These are phyloP conservation scores for Ascochyta clinopodiicola DNA, from an alignment of 2,329 filamentous ascomycete genomes.

Conservation along the genomic window DNA sequence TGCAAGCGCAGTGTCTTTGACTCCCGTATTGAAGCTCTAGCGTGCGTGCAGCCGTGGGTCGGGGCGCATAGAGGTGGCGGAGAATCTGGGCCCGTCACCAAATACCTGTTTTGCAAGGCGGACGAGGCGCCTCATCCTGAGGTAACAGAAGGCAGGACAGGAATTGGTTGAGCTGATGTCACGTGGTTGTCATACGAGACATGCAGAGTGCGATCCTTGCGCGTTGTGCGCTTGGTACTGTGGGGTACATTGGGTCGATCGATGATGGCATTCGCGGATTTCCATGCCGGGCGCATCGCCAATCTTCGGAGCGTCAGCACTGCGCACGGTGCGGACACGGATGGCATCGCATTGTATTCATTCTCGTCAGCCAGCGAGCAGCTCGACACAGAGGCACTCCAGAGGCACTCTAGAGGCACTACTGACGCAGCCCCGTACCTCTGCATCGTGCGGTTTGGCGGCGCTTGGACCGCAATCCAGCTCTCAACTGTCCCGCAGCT, in stretches of 20 bases:
- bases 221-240: slow-evolving; percentile 13
- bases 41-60: slow-evolving; percentile 5
- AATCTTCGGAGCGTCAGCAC: not conserved
- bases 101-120: slow-evolving; percentile 19
- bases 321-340: not conserved
- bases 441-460: slow-evolving; percentile 14
- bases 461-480: slow-evolving; percentile 14
- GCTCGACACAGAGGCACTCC: not conserved
- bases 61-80: not conserved
- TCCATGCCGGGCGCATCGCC: slow-evolving; percentile 11
- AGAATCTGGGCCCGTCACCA: not conserved
- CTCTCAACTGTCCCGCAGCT: slow-evolving; percentile 11
- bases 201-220: slow-evolving; percentile 10
- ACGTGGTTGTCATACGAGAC: slow-evolving; percentile 19
- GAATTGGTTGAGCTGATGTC: slow-evolving; percentile 16
- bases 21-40: not conserved
- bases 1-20: not conserved
- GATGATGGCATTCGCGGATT: slow-evolving; percentile 17
- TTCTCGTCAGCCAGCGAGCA: not conserved
- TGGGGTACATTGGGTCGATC: slow-evolving; percentile 17
- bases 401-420: not conserved
- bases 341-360: not conserved
- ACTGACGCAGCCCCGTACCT: slow-evolving; percentile 1
- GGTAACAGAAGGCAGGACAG: not conserved
- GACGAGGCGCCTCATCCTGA: slow-evolving; percentile 8